Evolutionary conservation across 2,329 filamentous ascomycete genomes (phyloP), one percentile per base, ranked within the genome.

Genomic region (Didymella keratinophila): DNA sequence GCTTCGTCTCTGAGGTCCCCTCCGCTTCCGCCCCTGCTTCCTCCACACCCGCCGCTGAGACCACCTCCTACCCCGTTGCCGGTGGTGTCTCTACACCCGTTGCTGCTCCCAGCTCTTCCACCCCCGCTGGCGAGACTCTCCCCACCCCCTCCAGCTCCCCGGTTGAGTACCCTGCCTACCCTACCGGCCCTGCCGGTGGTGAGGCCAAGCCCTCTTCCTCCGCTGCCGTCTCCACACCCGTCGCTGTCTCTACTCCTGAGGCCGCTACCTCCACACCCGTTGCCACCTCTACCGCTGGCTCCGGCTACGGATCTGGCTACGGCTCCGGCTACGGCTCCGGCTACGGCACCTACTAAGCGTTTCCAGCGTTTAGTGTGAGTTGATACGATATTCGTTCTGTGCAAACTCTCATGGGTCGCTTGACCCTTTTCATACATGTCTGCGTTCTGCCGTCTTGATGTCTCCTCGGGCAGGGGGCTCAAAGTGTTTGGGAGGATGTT

Each of bases 391-490:
- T 54, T 50, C 47, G 43, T 61, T 65, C 44, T 62, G 61, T 64
- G 59, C 58, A 60, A 58, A 60, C 60, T 59, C 56, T 50, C 44
- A 52, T 32, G 60, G 66, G 60, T 65, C 64, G 59, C 54, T 69
- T 70, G 67, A 59, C 52, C 65, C 56, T 46, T 66, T 70, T 69
- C 68, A 66, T 67, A 60, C 58, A 64, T 66, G 61, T 65, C 59
- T 67, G 58, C 45, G 49, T 62, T 64, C 52, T 49, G 58, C 56
- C 59, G 61, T 65, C 45, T 57, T 65, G 55, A 56, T 54, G 61
- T 64, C 64, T 61, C 64, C 61, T 66, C 57, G 55, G 65, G 62
- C 61, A 67, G 59, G 62, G 62, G 59, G 47, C 62, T 58, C 50
- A 51, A 53, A 64, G 54, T 56, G 57, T 56, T 60, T 59, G 53